Conservation (phyloP, 768 basidiomycete species). For the Exidia glandulosa region DNA sequence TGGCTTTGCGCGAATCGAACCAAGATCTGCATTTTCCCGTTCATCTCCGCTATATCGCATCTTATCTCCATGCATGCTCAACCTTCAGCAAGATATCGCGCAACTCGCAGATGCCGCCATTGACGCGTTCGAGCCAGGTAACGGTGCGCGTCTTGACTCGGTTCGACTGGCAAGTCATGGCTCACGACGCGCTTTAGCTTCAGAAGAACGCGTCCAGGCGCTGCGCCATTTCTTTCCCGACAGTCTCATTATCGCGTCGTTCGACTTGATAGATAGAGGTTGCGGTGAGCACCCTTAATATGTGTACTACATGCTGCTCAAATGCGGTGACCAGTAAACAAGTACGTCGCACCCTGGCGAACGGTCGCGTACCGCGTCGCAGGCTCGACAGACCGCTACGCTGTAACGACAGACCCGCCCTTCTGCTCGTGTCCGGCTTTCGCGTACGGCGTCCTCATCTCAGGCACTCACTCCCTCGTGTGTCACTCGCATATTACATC, state of each 20-base stretch:
- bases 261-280: constrained; percentile 66
- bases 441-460: constrained; percentile 47
- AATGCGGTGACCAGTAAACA: constrained; percentile 32
- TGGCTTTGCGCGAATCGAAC: constrained; percentile 76
- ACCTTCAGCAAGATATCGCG: neutral
- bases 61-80: neutral
- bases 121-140: neutral
- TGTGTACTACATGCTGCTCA: neutral
- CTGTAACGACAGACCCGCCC: constrained; percentile 32
- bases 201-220: constrained; percentile 44
- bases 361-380: constrained; percentile 54
- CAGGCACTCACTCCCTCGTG: constrained; percentile 57
- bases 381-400: constrained; percentile 53
- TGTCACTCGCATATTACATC: constrained; percentile 3
- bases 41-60: neutral
- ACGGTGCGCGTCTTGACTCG: neutral
- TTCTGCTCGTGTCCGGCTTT: constrained; percentile 76
- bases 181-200: constrained; percentile 16
- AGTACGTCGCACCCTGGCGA: constrained; percentile 46
- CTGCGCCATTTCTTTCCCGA: constrained; percentile 53
- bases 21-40: constrained; percentile 40
- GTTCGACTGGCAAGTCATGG: neutral
- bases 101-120: neutral
- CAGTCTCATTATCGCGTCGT: constrained; percentile 50
- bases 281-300: constrained; percentile 36